Percentiles rank a stretch among this genome's conserved stretches.
Evolutionary conservation across 2,329 filamentous ascomycete genomes (phyloP).

Genomic region (Trichoderma polysporum): DNA sequence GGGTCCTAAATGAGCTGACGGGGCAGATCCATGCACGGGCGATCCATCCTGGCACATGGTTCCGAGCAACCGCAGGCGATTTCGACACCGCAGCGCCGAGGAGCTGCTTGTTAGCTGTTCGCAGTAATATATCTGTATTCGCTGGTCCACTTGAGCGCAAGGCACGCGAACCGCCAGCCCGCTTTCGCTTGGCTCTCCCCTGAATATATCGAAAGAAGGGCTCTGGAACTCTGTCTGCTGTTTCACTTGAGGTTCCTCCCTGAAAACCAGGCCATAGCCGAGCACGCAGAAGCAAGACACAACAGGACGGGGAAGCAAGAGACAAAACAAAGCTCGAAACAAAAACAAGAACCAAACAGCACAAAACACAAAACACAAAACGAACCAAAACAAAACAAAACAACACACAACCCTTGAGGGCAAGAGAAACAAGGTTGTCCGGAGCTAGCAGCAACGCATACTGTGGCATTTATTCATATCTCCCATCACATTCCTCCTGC

Average conservation of each 20-base stretch:
- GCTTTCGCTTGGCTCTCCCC: conserved; percentile 19
- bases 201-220: conserved; percentile 12
- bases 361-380: neutral
- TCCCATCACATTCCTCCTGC: neutral
- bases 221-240: neutral
- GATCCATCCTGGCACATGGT: conserved; percentile 21
- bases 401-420: neutral
- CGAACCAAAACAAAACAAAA: neutral
- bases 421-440: too few species aligned
- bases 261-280: neutral
- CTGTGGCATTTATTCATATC: neutral
- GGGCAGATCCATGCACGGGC: conserved; percentile 19
- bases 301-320: neutral
- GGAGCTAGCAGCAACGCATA: neutral
- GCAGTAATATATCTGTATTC: conserved; percentile 4
- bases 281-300: conserved; percentile 1
- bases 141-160: conserved; percentile 3
- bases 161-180: conserved; percentile 10
- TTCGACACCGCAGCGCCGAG: neutral
- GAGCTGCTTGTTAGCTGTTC: conserved; percentile 1
- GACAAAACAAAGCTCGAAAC: conserved; percentile 14
- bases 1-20: conserved; percentile 20
- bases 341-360: neutral
- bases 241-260: conserved; percentile 10
- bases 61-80: conserved; percentile 14